Base-by-base conservation (phyloP, 805 yeast genomes). In the Starmerella apis region DNA sequence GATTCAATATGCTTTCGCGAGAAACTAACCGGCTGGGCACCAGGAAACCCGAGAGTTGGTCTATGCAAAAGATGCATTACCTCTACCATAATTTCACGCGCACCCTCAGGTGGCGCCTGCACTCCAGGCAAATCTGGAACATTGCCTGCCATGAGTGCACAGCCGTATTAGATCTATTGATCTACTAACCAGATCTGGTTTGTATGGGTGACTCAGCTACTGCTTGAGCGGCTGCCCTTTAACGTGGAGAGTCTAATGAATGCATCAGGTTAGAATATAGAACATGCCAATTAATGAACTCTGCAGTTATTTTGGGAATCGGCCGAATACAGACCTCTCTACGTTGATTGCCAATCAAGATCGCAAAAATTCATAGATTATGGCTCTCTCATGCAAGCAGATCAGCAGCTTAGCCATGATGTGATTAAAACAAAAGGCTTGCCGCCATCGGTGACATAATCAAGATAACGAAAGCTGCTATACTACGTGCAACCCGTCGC, bases 21-120 rank as follows among this genome's bases (percentile, higher is more conserved):
- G 63, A 92, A 88, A 23, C 95, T 85, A 2, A 90, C 85, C 0
- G 99, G 99, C 66, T 94, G 98, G 1, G 96, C 81, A 0, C 98
- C 66, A 20, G 95, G 94, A 59, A 88, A 88, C 1, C 66, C 58
- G 16, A 74, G 70, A 36, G 75, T 73, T 28, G 79, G 72, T 56
- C 80, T 69, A 57, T 77, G 71, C 59, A 82, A 63, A 54, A 83
- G 68, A 60, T 77, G 63, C 39, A 87, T 80, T 3, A 88, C 81
- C 67, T 80, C 79, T 47, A 71, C 72, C 61, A 80, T 77, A 48
- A 90, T 72, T 50, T 77, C 86, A 23, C 74, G 75, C 0, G 83
- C 78, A 19, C 84, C 83, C 47, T 78, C 78, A 1, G 79, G 81
- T 2, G 90, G 83, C 55, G 87, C 85, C 47, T 74, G 70, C 14